Evolutionary conservation across 2,329 filamentous ascomycete species (phyloP).

Genomic region (Paracorniculantispora psalliotae): DNA sequence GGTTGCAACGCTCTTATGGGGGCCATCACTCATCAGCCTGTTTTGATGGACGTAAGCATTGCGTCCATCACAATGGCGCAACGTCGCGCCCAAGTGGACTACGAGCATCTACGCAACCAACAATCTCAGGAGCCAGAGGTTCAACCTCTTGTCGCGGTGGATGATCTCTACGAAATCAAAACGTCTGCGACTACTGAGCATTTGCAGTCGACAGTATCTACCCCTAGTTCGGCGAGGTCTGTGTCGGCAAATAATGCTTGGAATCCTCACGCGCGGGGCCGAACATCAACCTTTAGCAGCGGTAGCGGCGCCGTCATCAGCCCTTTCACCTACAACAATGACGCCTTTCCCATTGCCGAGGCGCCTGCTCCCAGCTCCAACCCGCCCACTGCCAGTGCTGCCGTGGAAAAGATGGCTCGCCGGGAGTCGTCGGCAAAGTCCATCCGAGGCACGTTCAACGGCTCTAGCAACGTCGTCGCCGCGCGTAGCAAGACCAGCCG

Average conservation of each 20-base stretch:
- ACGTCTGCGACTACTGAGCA: constrained; percentile 73
- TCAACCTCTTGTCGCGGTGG: constrained; percentile 38
- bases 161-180: constrained; percentile 67
- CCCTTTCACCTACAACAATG: constrained; percentile 33
- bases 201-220: constrained; percentile 44
- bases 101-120: constrained; percentile 28
- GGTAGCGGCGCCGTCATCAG: constrained; percentile 26
- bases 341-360: constrained; percentile 35
- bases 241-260: constrained; percentile 29
- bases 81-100: constrained; percentile 46
- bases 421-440: constrained; percentile 23
- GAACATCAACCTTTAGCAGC: constrained; percentile 26
- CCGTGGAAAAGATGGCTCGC: constrained; percentile 23
- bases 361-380: constrained; percentile 38
- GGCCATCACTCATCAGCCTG: constrained; percentile 84
- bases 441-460: constrained; percentile 11
- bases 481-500: constrained; percentile 9
- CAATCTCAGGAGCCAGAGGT: constrained; percentile 14
- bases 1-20: constrained; percentile 95
- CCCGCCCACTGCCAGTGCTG: constrained; percentile 30
- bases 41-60: constrained; percentile 83
- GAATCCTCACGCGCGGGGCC: constrained; percentile 30
- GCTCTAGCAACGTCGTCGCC: constrained; percentile 9
- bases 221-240: constrained; percentile 30
- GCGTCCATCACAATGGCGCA: constrained; percentile 88